Evolutionary conservation across 2,329 filamentous ascomycete species (phyloP).

Genomic region (Aureobasidium leucospermi): DNA sequence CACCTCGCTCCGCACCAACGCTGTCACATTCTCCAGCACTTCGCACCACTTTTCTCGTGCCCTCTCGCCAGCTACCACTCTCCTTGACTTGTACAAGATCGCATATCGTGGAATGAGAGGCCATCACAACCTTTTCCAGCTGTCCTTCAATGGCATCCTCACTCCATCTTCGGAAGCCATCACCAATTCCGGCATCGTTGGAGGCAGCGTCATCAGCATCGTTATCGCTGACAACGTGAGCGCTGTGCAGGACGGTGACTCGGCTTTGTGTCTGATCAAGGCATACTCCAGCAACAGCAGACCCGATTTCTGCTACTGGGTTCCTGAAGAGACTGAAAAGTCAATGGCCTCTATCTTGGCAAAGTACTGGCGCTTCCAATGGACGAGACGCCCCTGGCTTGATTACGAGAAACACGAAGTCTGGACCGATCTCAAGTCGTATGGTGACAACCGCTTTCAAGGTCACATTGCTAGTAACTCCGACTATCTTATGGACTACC

Average conservation of each 20-base stretch:
- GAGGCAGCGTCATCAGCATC: slow-evolving; percentile 16
- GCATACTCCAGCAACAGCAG: slow-evolving; percentile 11
- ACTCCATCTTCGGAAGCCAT: slow-evolving; percentile 1
- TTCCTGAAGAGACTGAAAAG: slow-evolving; percentile 16
- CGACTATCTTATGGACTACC: not conserved
- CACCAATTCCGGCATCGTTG: not conserved
- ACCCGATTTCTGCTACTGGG: slow-evolving; percentile 22
- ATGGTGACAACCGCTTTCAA: slow-evolving; percentile 14
- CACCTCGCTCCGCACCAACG: not conserved
- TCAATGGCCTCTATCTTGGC: slow-evolving; percentile 20
- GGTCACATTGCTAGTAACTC: not conserved
- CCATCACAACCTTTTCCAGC: slow-evolving; percentile 22
- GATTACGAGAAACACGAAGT: not conserved
- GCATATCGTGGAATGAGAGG: slow-evolving; percentile 25
- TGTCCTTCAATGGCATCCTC: slow-evolving; percentile 16
- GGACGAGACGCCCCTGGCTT: not conserved
- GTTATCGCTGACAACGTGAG: slow-evolving; percentile 16
- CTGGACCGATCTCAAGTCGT: slow-evolving; percentile 13
- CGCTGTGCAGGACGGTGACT: not conserved
- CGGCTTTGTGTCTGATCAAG: slow-evolving; percentile 17
- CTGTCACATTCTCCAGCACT: slow-evolving; percentile 17
- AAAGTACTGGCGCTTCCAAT: slow-evolving; percentile 21
- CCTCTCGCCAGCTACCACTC: slow-evolving; percentile 2
- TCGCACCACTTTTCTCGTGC: slow-evolving; percentile 16
- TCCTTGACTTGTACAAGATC: slow-evolving; percentile 22